Base-by-base conservation (phyloP, 257 asterid species). In the Nicotiana obtusifolia region DNA sequence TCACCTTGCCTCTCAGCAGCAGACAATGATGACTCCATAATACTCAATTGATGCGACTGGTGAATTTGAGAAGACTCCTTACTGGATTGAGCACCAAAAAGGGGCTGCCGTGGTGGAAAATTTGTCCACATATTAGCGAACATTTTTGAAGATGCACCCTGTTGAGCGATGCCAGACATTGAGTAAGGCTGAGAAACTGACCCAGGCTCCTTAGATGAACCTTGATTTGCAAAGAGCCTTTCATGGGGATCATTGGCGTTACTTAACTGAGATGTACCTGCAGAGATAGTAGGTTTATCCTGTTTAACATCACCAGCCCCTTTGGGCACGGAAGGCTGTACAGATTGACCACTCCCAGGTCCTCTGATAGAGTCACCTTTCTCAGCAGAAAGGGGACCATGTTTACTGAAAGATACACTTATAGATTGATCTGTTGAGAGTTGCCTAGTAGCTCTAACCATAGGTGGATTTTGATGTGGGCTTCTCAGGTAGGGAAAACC, bases 21-120 rank as follows among this genome's bases (percentile, higher is more conserved):
- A 78, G 89, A 73, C 84, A 93, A 85, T 82, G 92, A 85, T 80
- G 92, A 86, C 78, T 89, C 94, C 88, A 85, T 83, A 80, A 86
- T 81, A 82, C 83, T 89, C 60, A 88, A 84, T 83, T 76, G 95
- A 85, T 87, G 68, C 44, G 86, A 61, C 82, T 82, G 87, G 28
- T 88, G 66, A 75, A 66, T 69, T 76, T 82, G 89, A 71, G 91
- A 85, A 41, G 91, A 41, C 60, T 35, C 85, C 82, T 87, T 85
- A 78, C 78, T 85, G 81, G 56, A 84, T 75, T 88, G 92, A 67
- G 84, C 37, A 67, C 84, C 85, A 76, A 82, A 62, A 75, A 57
- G 78, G 77, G 87, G 90, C 81, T 83, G 78, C 76, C 87, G 89
- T 78, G 86, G 82, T 81, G 90, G 87, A 84, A 84, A 87, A 86